Percentiles rank a stretch among this genome's conserved stretches.
Conservation (phyloP, 306 rosid genomes). For the Macrotyloma uniflorum region DNA sequence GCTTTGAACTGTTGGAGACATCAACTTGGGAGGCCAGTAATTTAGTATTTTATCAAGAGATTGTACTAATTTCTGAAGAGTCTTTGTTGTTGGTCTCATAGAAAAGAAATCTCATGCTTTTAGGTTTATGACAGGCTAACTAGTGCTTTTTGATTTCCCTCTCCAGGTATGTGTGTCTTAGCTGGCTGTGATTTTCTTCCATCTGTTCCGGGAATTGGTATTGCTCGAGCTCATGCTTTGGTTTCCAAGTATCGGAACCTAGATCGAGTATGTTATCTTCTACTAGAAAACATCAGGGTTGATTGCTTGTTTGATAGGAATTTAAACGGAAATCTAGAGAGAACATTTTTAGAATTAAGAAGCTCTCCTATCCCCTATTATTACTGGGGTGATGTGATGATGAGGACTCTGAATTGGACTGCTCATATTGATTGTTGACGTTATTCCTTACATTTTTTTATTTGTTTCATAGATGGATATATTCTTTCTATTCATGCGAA, state of each 20-base stretch:
- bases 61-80: background rate
- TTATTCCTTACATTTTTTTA: background rate
- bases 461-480: background rate
- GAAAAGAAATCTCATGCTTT: background rate
- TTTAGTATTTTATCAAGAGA: background rate
- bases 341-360: background rate
- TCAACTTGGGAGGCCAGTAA: background rate
- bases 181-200: constrained; percentile 99
- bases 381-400: background rate
- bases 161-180: constrained; percentile 87
- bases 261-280: constrained; percentile 58
- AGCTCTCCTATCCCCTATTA: background rate
- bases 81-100: constrained; percentile 11
- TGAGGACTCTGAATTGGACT: background rate
- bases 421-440: background rate
- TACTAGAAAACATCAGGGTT: background rate
- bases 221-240: constrained; percentile 77
- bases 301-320: constrained; percentile 2
- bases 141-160: background rate
- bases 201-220: constrained; percentile 96
- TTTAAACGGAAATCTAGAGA: constrained; percentile 13
- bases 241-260: constrained; percentile 81
- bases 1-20: constrained; percentile 5
- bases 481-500: background rate
- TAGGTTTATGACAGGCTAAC: constrained; percentile 3